Evolutionary conservation across 768 basidiomycete genomes (phyloP), one percentile per base, ranked within the genome.

Genomic region (Lactarius tabidus): DNA sequence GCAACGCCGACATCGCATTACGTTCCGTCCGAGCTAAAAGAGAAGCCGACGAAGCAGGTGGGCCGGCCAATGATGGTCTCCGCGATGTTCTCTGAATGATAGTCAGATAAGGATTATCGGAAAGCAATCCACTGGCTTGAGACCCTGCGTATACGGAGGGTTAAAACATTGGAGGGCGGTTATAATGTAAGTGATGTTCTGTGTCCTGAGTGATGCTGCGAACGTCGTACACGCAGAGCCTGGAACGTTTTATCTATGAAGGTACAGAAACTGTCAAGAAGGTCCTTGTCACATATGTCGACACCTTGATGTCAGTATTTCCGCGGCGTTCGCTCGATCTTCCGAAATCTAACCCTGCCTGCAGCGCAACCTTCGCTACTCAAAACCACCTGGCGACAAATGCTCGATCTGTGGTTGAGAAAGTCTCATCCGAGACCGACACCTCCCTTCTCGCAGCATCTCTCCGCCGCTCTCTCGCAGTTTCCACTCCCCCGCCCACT

Each of bases 91-190:
- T 28, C 60, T 59, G 38, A 69, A 52, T 52, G 20, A 33, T 39
- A 20, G 58, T 51, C 45, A 91, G 94, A 97, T 74, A 91, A 88
- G 74, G 93, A 95, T 65, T 97, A 97, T 72, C 81, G 94, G 31
- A 90, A 89, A 69, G 93, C 86, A 38, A 87, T 97, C 28, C 89
- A 96, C 75, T 91, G 92, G 88, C 77, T 94, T n/a, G 94, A 97
- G 78, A 95, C 94, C 0, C 80, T 96, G 41, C 80, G 95, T 39
- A 79, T 96, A 41, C 83, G 89, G 43, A 81, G 91, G 66, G 86
- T 87, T 7, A 96, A 94, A 75, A 91, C 87, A 43, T 75, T 95
- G 38, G 86, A 93, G 71, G 85, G 86, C 51, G 94, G 90, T 4
- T 91, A 90, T 71, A 90, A 85, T 70, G 93, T 89, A 67, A 68